A percentile compares a stretch with the other conserved stretches of the same genome.
Evolutionary conservation across 73 alveolate species (phyloP).

Genomic region (Paramecium tetraurelia): DNA sequence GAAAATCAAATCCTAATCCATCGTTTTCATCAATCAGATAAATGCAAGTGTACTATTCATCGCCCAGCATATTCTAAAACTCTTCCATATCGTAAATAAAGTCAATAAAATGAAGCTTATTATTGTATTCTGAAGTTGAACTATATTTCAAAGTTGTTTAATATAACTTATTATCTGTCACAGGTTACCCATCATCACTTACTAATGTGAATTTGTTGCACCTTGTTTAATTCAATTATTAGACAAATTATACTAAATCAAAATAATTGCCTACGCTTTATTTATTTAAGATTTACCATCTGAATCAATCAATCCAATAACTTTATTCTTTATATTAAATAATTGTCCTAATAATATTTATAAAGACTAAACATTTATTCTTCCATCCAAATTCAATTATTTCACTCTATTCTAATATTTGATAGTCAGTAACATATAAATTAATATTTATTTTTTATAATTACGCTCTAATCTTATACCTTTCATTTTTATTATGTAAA

Average conservation of each 20-base stretch:
- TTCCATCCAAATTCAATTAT: background rate
- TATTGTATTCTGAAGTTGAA: background rate
- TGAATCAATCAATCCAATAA: slow-evolving; percentile 15
- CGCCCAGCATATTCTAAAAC: background rate
- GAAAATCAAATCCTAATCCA: background rate
- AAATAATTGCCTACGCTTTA: background rate
- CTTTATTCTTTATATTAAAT: background rate
- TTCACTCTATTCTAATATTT: background rate
- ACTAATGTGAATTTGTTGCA: background rate
- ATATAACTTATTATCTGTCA: background rate
- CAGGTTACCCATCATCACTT: background rate
- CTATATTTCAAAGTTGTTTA: background rate
- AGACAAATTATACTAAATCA: background rate
- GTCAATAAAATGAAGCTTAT: background rate
- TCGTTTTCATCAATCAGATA: slow-evolving; percentile 23
- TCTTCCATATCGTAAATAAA: slow-evolving; percentile 34
- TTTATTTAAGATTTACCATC: slow-evolving; percentile 5
- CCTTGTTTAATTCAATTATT: background rate
- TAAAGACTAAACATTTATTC: background rate
- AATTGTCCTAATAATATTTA: background rate
- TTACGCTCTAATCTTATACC: too few relatives aligned
- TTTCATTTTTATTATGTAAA: too few relatives aligned
- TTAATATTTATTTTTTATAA: background rate
- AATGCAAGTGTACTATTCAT: background rate
- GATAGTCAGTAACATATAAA: background rate